phyloP scores from a whole-genome alignment of 208 protist genomes.

The Trypanosoma congolense region DNA sequence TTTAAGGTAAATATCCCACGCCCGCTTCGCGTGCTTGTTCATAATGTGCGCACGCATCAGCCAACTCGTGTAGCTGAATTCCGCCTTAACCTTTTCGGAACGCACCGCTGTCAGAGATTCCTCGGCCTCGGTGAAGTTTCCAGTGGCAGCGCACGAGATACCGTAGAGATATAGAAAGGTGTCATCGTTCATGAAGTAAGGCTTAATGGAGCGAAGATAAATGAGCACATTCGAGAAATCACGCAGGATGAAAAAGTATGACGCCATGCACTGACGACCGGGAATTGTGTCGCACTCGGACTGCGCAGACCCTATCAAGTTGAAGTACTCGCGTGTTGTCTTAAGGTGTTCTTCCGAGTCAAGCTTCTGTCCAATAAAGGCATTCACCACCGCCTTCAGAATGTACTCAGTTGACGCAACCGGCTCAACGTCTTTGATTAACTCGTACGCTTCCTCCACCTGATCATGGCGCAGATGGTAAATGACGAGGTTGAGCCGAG shows the following conservation, averaged over 20 bases:
- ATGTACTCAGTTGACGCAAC: slow-evolving; percentile 93
- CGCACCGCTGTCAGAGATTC: slow-evolving; percentile 79
- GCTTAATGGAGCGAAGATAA: slow-evolving; percentile 95
- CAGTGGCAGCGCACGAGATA: slow-evolving; percentile 82
- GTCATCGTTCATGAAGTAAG: slow-evolving; percentile 94
- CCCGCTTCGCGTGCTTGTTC: slow-evolving; percentile 90
- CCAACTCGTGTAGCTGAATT: slow-evolving; percentile 93
- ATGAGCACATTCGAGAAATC: slow-evolving; percentile 95
- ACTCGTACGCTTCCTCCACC: slow-evolving; percentile 91
- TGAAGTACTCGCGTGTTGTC: slow-evolving; percentile 93
- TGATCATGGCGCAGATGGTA: slow-evolving; percentile 94
- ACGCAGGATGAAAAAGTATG: slow-evolving; percentile 94
- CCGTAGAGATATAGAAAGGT: slow-evolving; percentile 92
- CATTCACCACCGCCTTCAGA: slow-evolving; percentile 93
- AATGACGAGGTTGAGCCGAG: slow-evolving; percentile 95
- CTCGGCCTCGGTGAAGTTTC: slow-evolving; percentile 88
- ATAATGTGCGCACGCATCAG: slow-evolving; percentile 93
- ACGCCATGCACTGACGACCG: slow-evolving; percentile 96
- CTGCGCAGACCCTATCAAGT: slow-evolving; percentile 91
- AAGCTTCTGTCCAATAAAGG: slow-evolving; percentile 86
- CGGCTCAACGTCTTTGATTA: slow-evolving; percentile 93
- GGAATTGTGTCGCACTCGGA: slow-evolving; percentile 96
- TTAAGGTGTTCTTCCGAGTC: slow-evolving; percentile 92
- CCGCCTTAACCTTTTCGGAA: slow-evolving; percentile 87
- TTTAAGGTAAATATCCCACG: slow-evolving; percentile 97